phyloP scores from a whole-genome alignment of 192 early-diverging fungal species.

The Coemansia sp. region DNA sequence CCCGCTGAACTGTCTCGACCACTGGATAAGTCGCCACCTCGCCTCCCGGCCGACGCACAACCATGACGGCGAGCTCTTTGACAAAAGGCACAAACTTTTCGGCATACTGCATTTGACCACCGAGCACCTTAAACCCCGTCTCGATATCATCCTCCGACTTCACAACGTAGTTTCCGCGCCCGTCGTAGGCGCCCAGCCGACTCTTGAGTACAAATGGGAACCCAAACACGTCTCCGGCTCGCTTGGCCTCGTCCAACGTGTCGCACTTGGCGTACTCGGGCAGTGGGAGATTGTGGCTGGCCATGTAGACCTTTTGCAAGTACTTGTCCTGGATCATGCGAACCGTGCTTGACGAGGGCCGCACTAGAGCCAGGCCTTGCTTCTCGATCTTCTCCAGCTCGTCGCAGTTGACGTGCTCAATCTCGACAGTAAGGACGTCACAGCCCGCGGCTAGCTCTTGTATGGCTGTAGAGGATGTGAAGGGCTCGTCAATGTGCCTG shows the following conservation, averaged over 20 bases:
- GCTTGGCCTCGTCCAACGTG: slow-evolving; percentile 46
- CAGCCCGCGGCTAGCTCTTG: slow-evolving; percentile 67
- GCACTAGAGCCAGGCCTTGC: slow-evolving; percentile 62
- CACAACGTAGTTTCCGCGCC: slow-evolving; percentile 89
- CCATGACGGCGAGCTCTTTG: slow-evolving; percentile 98
- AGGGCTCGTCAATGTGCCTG: slow-evolving; percentile 79
- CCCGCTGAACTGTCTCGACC: slow-evolving; percentile 95
- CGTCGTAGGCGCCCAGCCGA: slow-evolving; percentile 93
- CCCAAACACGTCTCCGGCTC: slow-evolving; percentile 67
- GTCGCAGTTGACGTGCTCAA: slow-evolving; percentile 86
- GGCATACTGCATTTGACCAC: slow-evolving; percentile 75
- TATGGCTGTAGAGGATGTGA: slow-evolving; percentile 77
- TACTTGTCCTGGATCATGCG: slow-evolving; percentile 96
- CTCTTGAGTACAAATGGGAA: slow-evolving; percentile 97
- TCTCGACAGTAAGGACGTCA: slow-evolving; percentile 94
- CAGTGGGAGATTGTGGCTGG: slow-evolving; percentile 64
- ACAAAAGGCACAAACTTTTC: slow-evolving; percentile 92
- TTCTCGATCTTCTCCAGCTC: slow-evolving; percentile 58
- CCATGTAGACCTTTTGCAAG: slow-evolving; percentile 80
- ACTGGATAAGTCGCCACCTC: slow-evolving; percentile 81
- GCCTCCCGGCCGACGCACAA: slow-evolving; percentile 67
- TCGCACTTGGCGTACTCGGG: slow-evolving; percentile 55
- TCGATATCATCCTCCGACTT: slow-evolving; percentile 66
- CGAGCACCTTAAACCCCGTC: slow-evolving; percentile 35
- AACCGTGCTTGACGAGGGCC: slow-evolving; percentile 81